Conservation (phyloP, 1,284 basidiomycete species). For the Ustilago loliicola region DNA sequence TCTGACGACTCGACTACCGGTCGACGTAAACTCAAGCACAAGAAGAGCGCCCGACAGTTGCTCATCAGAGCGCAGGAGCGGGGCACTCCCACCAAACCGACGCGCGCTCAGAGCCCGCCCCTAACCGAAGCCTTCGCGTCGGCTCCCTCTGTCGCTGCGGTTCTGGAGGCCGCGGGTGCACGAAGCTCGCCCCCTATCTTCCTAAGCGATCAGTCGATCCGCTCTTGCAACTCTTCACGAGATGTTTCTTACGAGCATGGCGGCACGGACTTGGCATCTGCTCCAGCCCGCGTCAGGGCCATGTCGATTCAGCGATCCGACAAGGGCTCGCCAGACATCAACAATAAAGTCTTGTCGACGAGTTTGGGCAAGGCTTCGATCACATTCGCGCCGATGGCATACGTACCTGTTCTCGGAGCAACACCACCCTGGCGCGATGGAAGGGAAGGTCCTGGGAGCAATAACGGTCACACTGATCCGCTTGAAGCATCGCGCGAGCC, state of each 20-base stretch:
- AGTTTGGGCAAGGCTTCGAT: constrained; percentile 39
- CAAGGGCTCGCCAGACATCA: constrained; percentile 29
- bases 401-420: constrained; percentile 50
- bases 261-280: constrained; percentile 18
- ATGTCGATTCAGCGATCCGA: constrained; percentile 27
- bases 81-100: constrained; percentile 60
- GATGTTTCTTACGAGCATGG: constrained; percentile 35
- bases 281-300: constrained; percentile 17
- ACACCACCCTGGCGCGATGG: constrained; percentile 33
- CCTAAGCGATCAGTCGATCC: constrained; percentile 37
- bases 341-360: constrained; percentile 32
- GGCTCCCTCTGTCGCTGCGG: constrained; percentile 38
- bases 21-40: constrained; percentile 32
- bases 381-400: constrained; percentile 42
- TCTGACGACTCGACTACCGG: constrained; percentile 30
- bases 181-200: constrained; percentile 40
- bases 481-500: constrained; percentile 13
- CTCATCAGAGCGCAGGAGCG: constrained; percentile 61
- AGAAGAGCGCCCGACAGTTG: constrained; percentile 59
- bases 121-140: constrained; percentile 43
- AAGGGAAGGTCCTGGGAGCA: constrained; percentile 21
- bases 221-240: constrained; percentile 24
- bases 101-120: constrained; percentile 55
- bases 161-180: constrained; percentile 33
- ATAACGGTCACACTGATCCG: constrained; percentile 18